Conservation (phyloP, 192 early-diverging fungal genomes). For the Linnemannia exigua region DNA sequence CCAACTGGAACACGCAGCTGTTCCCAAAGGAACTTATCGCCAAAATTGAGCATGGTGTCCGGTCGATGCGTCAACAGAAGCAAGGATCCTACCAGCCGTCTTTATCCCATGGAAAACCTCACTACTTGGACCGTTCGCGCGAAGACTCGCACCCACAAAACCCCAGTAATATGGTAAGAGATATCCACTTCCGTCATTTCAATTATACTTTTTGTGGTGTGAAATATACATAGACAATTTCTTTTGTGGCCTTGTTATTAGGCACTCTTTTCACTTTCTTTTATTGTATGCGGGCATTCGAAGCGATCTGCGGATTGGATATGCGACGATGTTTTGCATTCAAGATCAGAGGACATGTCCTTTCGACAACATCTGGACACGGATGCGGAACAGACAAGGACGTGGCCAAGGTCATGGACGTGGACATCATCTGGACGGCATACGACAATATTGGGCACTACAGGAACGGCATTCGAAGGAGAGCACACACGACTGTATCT, state of each 20-base stretch:
- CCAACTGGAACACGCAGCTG: slow-evolving; percentile 69
- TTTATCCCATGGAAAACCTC: slow-evolving; percentile 73
- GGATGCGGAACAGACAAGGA: not conserved
- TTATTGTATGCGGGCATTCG: not conserved
- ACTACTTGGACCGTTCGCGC: slow-evolving; percentile 32
- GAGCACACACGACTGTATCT: not conserved
- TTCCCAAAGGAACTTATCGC: slow-evolving; percentile 70
- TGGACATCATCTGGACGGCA: not conserved
- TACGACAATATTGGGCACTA: not conserved
- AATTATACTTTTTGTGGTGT: not conserved
- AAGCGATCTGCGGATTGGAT: not conserved
- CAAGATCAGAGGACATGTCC: not conserved
- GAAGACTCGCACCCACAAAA: slow-evolving; percentile 17
- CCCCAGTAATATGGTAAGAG: slow-evolving; percentile 29
- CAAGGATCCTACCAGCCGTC: slow-evolving; percentile 37
- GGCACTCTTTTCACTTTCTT: not conserved
- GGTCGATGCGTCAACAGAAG: slow-evolving; percentile 56
- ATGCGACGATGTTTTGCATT: not conserved
- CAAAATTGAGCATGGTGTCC: slow-evolving; percentile 62
- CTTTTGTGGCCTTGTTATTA: not conserved
- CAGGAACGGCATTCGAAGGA: slow-evolving; percentile 1
- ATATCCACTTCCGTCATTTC: no score
- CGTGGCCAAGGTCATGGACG: not conserved
- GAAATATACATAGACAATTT: not conserved
- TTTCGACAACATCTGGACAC: not conserved